A percentile compares a stretch with the other conserved stretches of the same genome.
phyloP scores from a whole-genome alignment of 2,329 filamentous ascomycete genomes.

The Ophiobolus disseminans region DNA sequence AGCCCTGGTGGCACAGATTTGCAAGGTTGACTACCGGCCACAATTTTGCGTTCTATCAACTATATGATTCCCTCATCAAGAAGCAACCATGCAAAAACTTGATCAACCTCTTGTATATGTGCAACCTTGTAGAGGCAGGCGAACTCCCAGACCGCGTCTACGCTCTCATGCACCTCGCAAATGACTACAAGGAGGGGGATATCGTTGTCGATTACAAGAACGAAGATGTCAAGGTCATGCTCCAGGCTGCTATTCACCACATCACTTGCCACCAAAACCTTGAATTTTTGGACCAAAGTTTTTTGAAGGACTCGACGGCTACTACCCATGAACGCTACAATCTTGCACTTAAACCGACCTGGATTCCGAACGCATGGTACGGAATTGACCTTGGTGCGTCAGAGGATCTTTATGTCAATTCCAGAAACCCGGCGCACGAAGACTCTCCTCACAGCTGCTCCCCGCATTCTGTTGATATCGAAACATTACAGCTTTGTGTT shows the following conservation, averaged over 20 bases:
- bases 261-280: neutral
- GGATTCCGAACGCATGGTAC: neutral
- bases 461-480: neutral
- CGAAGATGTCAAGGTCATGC: neutral
- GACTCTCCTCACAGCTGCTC: too few relatives aligned
- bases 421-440: too few relatives aligned
- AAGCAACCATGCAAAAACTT: too few relatives aligned
- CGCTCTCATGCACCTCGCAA: conserved; percentile 5
- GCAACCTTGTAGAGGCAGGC: neutral
- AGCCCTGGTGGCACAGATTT: neutral
- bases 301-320: too few relatives aligned
- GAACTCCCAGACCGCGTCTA: neutral
- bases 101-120: neutral
- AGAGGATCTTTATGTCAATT: too few relatives aligned
- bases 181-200: conserved; percentile 1
- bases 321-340: too few relatives aligned
- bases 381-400: too few relatives aligned
- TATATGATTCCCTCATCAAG: too few relatives aligned
- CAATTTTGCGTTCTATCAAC: too few relatives aligned
- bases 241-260: neutral
- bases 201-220: conserved; percentile 4
- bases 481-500: neutral
- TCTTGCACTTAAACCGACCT: neutral
- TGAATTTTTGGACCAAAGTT: neutral
- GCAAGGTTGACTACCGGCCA: too few relatives aligned